phyloP scores from a whole-genome alignment of 352 stramenopile genomes.

The Phytophthora pseudosyringae region DNA sequence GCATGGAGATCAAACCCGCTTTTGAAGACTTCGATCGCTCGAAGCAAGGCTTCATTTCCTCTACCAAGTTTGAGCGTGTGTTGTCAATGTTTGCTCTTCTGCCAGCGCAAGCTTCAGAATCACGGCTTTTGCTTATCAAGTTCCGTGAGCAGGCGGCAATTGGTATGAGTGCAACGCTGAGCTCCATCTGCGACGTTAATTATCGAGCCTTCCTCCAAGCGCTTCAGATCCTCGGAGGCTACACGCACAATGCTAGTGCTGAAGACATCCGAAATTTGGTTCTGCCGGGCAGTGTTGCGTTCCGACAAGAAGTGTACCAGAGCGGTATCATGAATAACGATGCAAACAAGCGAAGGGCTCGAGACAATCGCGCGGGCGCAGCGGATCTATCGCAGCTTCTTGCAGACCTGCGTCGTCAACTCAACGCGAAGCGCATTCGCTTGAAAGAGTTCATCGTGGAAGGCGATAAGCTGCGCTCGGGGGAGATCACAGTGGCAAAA shows the following conservation, averaged over 20 bases:
- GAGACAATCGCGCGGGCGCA: conserved; percentile 31
- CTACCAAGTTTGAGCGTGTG: conserved; percentile 84
- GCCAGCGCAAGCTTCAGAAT: conserved; percentile 49
- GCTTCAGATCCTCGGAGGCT: conserved; percentile 51
- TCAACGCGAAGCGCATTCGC: conserved; percentile 69
- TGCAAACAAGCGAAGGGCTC: conserved; percentile 36
- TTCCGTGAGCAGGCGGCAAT: conserved; percentile 71
- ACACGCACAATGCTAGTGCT: conserved; percentile 15
- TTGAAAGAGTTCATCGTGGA: conserved; percentile 87
- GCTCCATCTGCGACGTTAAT: conserved; percentile 83
- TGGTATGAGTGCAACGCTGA: conserved; percentile 52
- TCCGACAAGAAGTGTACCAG: conserved; percentile 65
- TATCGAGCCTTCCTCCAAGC: conserved; percentile 83
- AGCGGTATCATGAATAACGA: conserved; percentile 37
- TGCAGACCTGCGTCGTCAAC: conserved; percentile 64
- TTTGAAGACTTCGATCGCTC: conserved; percentile 87
- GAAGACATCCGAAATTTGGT: conserved; percentile 32
- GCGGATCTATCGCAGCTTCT: conserved; percentile 57
- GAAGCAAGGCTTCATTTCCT: conserved; percentile 80
- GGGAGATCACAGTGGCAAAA: conserved; percentile 85
- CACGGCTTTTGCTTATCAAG: conserved; percentile 72
- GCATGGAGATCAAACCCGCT: conserved; percentile 77
- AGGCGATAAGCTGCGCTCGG: conserved; percentile 79
- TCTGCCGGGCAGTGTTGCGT: conserved; percentile 63
- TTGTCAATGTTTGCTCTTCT: conserved; percentile 78